These are phyloP conservation scores for Ceratobasidium sp. DNA, from an alignment of 1,284 basidiomycete species.

Conservation along the genomic window DNA sequence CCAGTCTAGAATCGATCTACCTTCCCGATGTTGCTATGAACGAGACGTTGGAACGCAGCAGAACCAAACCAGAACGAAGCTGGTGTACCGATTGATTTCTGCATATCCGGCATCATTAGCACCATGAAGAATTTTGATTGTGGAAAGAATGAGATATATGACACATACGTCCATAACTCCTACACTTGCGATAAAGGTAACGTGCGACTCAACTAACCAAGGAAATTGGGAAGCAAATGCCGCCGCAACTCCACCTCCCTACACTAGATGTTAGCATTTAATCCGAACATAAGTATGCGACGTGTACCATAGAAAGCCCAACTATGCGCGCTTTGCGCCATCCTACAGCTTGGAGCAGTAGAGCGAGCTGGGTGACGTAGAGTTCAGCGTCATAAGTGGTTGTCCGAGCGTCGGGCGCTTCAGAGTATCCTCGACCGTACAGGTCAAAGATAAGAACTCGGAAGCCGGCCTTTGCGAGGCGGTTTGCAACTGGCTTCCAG, in stretches of 20 bases:
- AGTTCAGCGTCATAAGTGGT: constrained; percentile 67
- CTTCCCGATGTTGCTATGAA: constrained; percentile 24
- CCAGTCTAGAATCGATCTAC: neutral
- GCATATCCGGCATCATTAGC: too few species aligned
- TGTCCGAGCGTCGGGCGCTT: constrained; percentile 63
- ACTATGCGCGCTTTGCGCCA: constrained; percentile 70
- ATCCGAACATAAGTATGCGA: neutral
- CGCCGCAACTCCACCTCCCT: constrained; percentile 76
- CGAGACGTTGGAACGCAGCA: constrained; percentile 25
- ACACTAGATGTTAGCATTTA: constrained; percentile 16
- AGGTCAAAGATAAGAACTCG: constrained; percentile 78
- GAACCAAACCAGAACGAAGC: constrained; percentile 9
- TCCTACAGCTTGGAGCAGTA: constrained; percentile 75
- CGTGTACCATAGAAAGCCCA: constrained; percentile 74
- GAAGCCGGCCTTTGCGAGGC: constrained; percentile 67
- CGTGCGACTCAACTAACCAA: constrained; percentile 65
- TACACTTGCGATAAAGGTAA: constrained; percentile 69
- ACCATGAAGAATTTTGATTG: too few species aligned
- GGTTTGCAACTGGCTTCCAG: constrained; percentile 74
- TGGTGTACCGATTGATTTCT: constrained; percentile 3
- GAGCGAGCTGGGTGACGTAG: constrained; percentile 77
- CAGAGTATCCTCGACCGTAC: constrained; percentile 78
- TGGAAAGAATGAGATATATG: too few species aligned
- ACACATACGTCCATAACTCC: constrained; percentile 67
- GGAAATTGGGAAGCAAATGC: constrained; percentile 75